Percentiles rank a stretch among this genome's conserved stretches.
Evolutionary conservation across 139 green algal species (phyloP).

Genomic region (Haematococcus sp.): DNA sequence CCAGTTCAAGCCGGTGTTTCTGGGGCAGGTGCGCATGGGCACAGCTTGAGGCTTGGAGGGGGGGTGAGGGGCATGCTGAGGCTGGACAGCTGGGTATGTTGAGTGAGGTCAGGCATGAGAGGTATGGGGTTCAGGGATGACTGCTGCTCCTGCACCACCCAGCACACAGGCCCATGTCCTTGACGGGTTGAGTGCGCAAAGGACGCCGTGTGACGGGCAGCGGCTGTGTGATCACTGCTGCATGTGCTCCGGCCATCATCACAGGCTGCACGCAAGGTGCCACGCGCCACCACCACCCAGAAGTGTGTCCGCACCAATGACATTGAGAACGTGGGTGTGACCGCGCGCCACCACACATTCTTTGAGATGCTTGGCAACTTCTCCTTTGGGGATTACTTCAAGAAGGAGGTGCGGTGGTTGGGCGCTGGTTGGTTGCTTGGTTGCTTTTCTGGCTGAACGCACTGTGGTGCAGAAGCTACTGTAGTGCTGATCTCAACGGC

Average conservation of each 20-base stretch:
- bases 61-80: neutral
- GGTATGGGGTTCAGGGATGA: no score
- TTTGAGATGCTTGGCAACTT: conserved; percentile 98
- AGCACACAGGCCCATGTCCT: no score
- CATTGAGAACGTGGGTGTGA: conserved; percentile 95
- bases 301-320: conserved; percentile 97
- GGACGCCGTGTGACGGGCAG: no score
- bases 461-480: no score
- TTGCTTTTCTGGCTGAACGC: neutral
- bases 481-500: no score
- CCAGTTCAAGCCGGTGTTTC: conserved; percentile 96
- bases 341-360: conserved; percentile 93
- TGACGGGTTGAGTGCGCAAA: no score
- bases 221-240: no score
- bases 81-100: no score
- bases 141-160: no score
- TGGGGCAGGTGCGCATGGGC: conserved; percentile 81
- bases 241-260: neutral
- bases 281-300: conserved; percentile 86
- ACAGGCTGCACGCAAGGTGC: conserved; percentile 45
- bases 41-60: neutral
- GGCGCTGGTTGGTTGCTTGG: neutral
- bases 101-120: no score
- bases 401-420: conserved; percentile 60
- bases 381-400: conserved; percentile 96